These are phyloP conservation scores for Rhizoclosmatium globosum DNA, from an alignment of 192 early-diverging fungal species.

Conservation along the genomic window DNA sequence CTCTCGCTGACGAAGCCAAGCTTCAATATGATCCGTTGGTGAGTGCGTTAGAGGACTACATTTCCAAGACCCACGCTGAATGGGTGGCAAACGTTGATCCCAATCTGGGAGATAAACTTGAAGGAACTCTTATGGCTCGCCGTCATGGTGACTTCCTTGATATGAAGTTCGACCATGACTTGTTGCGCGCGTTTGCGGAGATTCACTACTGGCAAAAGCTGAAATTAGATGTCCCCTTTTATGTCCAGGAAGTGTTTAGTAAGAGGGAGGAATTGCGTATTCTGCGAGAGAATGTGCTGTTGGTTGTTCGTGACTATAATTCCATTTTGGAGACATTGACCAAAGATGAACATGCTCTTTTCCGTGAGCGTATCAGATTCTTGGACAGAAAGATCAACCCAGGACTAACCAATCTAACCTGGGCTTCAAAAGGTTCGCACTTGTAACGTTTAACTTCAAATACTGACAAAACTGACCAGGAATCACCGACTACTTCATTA, in stretches of 20 bases:
- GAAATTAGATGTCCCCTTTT: conserved; percentile 67
- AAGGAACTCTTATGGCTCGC: conserved; percentile 58
- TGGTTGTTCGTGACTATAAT: conserved; percentile 73
- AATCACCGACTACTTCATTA: conserved; percentile 72
- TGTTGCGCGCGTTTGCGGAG: conserved; percentile 64
- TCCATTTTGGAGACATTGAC: conserved; percentile 65
- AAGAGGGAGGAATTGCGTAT: conserved; percentile 68
- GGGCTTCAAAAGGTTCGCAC: conserved; percentile 43
- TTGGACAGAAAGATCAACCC: conserved; percentile 75
- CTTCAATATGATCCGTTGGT: conserved; percentile 60
- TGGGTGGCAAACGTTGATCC: conserved; percentile 56
- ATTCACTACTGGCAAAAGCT: conserved; percentile 69
- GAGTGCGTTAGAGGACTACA: conserved; percentile 66
- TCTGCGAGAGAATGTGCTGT: conserved; percentile 66
- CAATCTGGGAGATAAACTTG: conserved; percentile 51
- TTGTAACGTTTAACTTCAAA: neutral
- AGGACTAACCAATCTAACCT: conserved; percentile 63
- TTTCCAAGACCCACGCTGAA: conserved; percentile 62
- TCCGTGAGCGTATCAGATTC: conserved; percentile 68
- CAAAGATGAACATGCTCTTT: conserved; percentile 61
- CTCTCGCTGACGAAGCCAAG: conserved; percentile 62
- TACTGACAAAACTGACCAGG: conserved; percentile 24
- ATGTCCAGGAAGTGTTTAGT: conserved; percentile 67
- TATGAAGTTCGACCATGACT: conserved; percentile 66
- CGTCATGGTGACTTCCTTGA: conserved; percentile 54